These are phyloP conservation scores for Cryptococcus sp. DNA, from an alignment of 1,284 basidiomycete genomes.

Conservation along the genomic window DNA sequence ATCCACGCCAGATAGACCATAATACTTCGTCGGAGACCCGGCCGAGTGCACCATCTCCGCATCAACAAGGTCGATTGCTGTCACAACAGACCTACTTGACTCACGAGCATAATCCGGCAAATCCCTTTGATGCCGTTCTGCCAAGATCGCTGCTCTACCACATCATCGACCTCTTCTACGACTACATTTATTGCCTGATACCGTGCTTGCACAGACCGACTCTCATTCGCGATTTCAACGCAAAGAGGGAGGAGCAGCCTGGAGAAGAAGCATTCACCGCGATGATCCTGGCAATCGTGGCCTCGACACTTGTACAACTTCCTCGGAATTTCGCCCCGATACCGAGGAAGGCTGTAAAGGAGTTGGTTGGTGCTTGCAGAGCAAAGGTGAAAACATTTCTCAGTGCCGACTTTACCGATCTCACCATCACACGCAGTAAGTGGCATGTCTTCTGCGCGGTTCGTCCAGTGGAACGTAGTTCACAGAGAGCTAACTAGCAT, in stretches of 20 bases:
- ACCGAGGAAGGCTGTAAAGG: slow-evolving; percentile 39
- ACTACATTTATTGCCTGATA: slow-evolving; percentile 44
- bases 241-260: slow-evolving; percentile 39
- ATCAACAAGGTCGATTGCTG: neutral
- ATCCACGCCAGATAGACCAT: too few species aligned
- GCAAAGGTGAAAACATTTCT: slow-evolving; percentile 32
- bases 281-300: slow-evolving; percentile 36
- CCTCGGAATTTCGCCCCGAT: slow-evolving; percentile 40
- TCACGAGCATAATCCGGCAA: slow-evolving; percentile 25
- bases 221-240: slow-evolving; percentile 39
- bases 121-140: slow-evolving; percentile 45
- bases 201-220: slow-evolving; percentile 47
- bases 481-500: too few species aligned
- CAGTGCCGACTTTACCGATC: slow-evolving; percentile 22
- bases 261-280: slow-evolving; percentile 36
- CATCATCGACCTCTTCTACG: slow-evolving; percentile 47
- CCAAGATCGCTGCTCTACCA: slow-evolving; percentile 40
- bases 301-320: slow-evolving; percentile 44
- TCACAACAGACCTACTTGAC: neutral
- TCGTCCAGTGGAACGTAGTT: neutral
- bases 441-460: slow-evolving; percentile 3
- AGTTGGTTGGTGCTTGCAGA: slow-evolving; percentile 32
- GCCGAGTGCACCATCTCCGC: too few species aligned
- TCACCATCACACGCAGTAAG: slow-evolving; percentile 16
- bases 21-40: too few species aligned